Conservation (phyloP, 2,329 filamentous ascomycete genomes). For the Penicillium janthinellum region DNA sequence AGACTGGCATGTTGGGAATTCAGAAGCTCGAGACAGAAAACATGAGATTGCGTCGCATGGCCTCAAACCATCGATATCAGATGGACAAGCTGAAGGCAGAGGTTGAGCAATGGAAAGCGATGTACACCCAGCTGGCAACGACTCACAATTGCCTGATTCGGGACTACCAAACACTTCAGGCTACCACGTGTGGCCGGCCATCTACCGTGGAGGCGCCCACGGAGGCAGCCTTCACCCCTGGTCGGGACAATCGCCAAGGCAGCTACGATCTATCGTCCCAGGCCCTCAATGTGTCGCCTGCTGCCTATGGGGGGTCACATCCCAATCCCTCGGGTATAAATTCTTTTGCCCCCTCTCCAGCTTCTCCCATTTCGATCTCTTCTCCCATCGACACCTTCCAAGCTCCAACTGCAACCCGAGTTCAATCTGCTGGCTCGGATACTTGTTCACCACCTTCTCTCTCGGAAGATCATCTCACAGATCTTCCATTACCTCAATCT, state of each 20-base stretch:
- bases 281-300: neutral
- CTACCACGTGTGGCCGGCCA: neutral
- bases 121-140: constrained; percentile 23
- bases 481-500: neutral
- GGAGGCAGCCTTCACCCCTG: neutral
- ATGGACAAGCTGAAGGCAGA: constrained; percentile 31
- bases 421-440: neutral
- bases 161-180: constrained; percentile 9
- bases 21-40: constrained; percentile 12
- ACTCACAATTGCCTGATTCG: constrained; percentile 11
- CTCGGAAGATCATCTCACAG: neutral
- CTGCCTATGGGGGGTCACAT: neutral
- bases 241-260: neutral
- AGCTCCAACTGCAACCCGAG: neutral
- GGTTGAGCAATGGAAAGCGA: constrained; percentile 29
- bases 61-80: constrained; percentile 27
- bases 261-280: neutral
- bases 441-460: neutral
- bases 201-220: neutral
- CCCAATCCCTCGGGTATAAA: neutral
- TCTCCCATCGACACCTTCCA: neutral
- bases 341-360: neutral
- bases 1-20: constrained; percentile 30
- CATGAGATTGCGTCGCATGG: constrained; percentile 28
- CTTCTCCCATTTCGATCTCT: constrained; percentile 2